Percentiles rank a stretch among this genome's conserved stretches.
Conservation (phyloP, 106 monocot species). For the Dioscorea dumetorum region DNA sequence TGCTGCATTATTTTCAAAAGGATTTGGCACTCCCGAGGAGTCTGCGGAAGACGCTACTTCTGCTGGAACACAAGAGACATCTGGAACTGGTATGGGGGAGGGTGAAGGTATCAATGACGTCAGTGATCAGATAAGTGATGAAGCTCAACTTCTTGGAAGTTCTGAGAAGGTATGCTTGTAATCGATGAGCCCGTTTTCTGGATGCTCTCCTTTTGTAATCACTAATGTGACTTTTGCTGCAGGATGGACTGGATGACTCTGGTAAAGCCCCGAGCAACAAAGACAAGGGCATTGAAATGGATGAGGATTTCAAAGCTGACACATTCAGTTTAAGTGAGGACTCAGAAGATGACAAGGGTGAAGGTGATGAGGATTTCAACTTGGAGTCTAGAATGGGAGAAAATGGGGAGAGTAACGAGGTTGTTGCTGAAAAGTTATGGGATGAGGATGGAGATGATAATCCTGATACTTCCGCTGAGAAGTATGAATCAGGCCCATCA, state of each 20-base stretch:
- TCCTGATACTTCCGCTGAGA: conserved; percentile 43
- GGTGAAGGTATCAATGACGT: conserved; percentile 83
- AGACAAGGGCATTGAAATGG: conserved; percentile 85
- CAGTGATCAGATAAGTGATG: conserved; percentile 82
- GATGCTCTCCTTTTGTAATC: conserved; percentile 8
- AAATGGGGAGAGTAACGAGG: conserved; percentile 35
- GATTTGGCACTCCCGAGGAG: conserved; percentile 62
- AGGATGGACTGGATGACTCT: conserved; percentile 45
- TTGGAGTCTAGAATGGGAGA: conserved; percentile 83
- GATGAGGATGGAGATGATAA: conserved; percentile 58
- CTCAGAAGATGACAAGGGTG: conserved; percentile 34
- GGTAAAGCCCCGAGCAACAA: conserved; percentile 37
- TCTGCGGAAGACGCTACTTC: conserved; percentile 23
- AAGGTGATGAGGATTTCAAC: conserved; percentile 59
- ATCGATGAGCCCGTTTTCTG: neutral
- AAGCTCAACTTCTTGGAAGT: conserved; percentile 59
- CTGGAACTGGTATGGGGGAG: conserved; percentile 90
- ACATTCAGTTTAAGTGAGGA: conserved; percentile 72
- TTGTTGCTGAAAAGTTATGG: conserved; percentile 68
- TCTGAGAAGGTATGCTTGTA: conserved; percentile 37
- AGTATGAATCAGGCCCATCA: conserved; percentile 73
- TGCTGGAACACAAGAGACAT: conserved; percentile 37
- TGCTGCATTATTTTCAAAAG: conserved; percentile 58
- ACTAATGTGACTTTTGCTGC: conserved; percentile 3
- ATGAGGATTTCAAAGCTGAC: conserved; percentile 84